These are phyloP conservation scores for Setaria viridis DNA, from an alignment of 202 grass and related monocot genomes.

Conservation along the genomic window DNA sequence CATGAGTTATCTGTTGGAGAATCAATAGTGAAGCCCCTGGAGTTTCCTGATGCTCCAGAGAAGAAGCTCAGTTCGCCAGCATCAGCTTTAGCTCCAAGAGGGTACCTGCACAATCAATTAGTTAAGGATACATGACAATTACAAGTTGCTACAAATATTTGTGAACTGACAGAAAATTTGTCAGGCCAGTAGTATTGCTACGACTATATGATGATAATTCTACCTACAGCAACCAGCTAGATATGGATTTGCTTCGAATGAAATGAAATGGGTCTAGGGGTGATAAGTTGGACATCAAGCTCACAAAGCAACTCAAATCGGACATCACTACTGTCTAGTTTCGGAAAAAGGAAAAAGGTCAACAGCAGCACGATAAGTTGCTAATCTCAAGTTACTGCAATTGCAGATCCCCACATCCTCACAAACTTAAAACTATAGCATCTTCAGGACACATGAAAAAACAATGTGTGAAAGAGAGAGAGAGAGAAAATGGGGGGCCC, in stretches of 20 bases:
- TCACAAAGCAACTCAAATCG: neutral
- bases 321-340: neutral
- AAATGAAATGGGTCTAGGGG: neutral
- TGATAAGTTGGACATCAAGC: no score
- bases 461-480: neutral
- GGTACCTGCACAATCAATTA: conserved; percentile 60
- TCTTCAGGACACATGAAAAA: neutral
- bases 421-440: neutral
- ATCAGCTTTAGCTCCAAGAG: conserved; percentile 66
- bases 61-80: conserved; percentile 77
- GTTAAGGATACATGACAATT: conserved; percentile 20
- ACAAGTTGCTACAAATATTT: neutral
- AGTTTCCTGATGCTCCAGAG: conserved; percentile 72
- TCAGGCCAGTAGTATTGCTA: neutral
- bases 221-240: neutral
- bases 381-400: conserved; percentile 2
- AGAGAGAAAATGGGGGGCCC: neutral
- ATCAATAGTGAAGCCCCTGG: conserved; percentile 59
- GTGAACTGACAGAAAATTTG: neutral
- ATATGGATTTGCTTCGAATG: neutral
- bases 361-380: neutral
- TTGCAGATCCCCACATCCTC: neutral
- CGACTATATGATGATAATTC: neutral
- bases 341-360: neutral
- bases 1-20: conserved; percentile 64